These are phyloP conservation scores for Aspergillus vadensis DNA, from an alignment of 2,329 filamentous ascomycete species.

Conservation along the genomic window DNA sequence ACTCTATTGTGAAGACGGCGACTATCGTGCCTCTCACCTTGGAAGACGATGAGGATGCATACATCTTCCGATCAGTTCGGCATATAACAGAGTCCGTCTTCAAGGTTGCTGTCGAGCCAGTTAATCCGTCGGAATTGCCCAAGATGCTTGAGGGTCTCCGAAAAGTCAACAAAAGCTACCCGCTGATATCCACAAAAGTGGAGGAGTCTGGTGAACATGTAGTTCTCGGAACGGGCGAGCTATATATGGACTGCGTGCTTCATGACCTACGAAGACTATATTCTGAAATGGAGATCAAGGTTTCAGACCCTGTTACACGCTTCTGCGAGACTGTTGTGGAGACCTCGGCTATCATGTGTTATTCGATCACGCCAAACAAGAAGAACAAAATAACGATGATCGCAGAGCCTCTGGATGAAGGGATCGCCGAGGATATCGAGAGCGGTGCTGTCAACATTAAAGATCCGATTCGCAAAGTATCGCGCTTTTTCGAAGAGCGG, in stretches of 20 bases:
- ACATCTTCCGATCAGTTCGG: constrained; percentile 88
- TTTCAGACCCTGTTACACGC: constrained; percentile 93
- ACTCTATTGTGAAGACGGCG: constrained; percentile 96
- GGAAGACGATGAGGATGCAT: constrained; percentile 85
- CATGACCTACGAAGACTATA: constrained; percentile 93
- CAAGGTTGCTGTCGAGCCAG: constrained; percentile 96
- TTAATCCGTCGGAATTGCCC: constrained; percentile 94
- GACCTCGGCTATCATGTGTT: constrained; percentile 96
- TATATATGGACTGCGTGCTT: constrained; percentile 99
- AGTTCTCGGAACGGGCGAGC: constrained; percentile 88
- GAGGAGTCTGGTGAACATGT: constrained; percentile 98
- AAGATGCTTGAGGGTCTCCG: constrained; percentile 98
- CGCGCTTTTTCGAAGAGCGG: constrained; percentile 95
- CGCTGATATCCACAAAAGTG: constrained; percentile 92
- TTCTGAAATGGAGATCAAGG: constrained; percentile 98
- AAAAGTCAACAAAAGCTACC: constrained; percentile 98
- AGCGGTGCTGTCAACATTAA: constrained; percentile 85
- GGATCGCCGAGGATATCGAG: constrained; percentile 94
- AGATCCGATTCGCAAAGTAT: constrained; percentile 88
- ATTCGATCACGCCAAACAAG: constrained; percentile 96
- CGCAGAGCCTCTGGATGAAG: constrained; percentile 90
- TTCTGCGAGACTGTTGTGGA: constrained; percentile 99
- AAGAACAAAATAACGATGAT: constrained; percentile 99
- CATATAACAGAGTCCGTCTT: constrained; percentile 98
- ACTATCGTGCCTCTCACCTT: constrained; percentile 81